Conservation (phyloP, 257 asterid species). For the Verbena officinalis region DNA sequence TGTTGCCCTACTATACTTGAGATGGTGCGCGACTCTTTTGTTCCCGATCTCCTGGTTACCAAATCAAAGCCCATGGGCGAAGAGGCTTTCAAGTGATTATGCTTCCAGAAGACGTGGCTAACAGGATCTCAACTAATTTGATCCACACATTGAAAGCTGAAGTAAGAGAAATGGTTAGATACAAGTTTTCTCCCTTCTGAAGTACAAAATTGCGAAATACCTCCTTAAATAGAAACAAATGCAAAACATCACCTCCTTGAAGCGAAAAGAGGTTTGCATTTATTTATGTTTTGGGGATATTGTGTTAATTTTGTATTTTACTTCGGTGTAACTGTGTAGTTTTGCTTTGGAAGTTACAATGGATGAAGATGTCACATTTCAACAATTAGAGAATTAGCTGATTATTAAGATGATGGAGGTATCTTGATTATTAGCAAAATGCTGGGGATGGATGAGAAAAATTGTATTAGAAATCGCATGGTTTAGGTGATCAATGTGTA, state of each 20-base stretch:
- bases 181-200: conserved; percentile 1
- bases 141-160: background rate
- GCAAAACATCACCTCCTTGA: too few relatives aligned
- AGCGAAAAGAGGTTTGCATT: background rate
- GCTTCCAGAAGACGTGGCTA: conserved; percentile 38
- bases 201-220: too few relatives aligned
- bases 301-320: too few relatives aligned
- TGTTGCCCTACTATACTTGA: conserved; percentile 62
- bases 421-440: too few relatives aligned
- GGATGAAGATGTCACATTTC: background rate
- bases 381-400: background rate
- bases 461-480: too few relatives aligned
- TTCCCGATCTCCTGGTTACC: conserved; percentile 64
- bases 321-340: too few relatives aligned
- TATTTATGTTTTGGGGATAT: too few relatives aligned
- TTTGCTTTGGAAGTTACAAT: background rate
- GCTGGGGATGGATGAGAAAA: background rate
- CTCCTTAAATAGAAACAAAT: too few relatives aligned
- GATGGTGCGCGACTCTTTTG: conserved; percentile 67
- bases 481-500: too few relatives aligned
- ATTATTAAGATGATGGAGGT: too few relatives aligned
- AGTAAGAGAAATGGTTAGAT: background rate
- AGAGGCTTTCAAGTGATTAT: conserved; percentile 51
- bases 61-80: conserved; percentile 70
- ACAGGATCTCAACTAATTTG: background rate